phyloP scores from a whole-genome alignment of 116 monocot species.

The Dioscorea cayenensis region DNA sequence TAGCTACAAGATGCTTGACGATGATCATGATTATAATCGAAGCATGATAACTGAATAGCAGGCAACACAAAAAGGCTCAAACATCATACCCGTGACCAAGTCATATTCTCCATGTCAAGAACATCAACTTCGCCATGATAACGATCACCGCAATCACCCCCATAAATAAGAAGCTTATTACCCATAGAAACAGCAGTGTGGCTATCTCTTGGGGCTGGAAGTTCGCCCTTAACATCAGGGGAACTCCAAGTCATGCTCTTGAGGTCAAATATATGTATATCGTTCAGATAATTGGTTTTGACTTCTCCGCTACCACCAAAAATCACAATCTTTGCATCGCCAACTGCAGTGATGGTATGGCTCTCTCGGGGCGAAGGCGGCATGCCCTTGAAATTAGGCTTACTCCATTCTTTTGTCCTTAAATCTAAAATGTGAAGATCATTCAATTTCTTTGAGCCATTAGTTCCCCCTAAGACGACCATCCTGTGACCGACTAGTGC shows the following conservation, averaged over 20 bases:
- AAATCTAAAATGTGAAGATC: constrained; percentile 73
- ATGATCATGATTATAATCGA: no score
- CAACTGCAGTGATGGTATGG: constrained; percentile 59
- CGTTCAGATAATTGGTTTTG: constrained; percentile 76
- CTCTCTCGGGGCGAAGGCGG: constrained; percentile 75
- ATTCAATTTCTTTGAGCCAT: constrained; percentile 81
- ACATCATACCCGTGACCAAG: no score
- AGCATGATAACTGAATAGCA: no score
- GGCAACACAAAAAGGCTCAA: no score
- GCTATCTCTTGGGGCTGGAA: constrained; percentile 76
- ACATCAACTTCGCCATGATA: no score
- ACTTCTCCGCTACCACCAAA: constrained; percentile 96
- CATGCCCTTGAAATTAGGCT: constrained; percentile 50
- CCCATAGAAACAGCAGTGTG: constrained; percentile 74
- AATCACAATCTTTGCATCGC: constrained; percentile 50
- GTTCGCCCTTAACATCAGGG: constrained; percentile 55
- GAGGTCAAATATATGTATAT: constrained; percentile 75
- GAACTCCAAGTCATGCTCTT: constrained; percentile 75
- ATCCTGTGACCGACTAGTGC: constrained; percentile 50
- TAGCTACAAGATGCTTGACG: no score
- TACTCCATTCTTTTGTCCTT: constrained; percentile 65
- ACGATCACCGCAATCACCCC: no score
- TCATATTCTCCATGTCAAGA: no score
- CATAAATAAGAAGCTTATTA: no score
- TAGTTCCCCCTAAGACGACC: constrained; percentile 76